Base-by-base conservation (phyloP, 2,329 filamentous ascomycete genomes). In the Colletotrichum sp. region DNA sequence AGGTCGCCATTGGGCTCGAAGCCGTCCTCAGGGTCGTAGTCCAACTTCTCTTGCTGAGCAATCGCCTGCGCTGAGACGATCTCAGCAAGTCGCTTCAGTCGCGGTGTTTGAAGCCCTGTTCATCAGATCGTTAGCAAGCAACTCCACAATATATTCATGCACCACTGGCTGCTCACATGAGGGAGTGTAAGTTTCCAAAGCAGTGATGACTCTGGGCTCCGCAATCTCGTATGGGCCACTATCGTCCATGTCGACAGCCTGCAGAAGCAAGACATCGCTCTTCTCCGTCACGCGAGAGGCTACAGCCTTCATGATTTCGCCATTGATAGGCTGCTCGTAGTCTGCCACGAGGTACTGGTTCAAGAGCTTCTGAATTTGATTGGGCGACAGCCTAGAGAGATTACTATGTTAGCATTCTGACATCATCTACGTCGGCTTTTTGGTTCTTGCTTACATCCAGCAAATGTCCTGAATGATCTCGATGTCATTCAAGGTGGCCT, bases 401-500 rank as follows among this genome's bases (percentile, higher is more conserved):
- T 5, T 19, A 15, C 44, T 49, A 77, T 34, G 68, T 44, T 16
- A 65, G 68, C n/a, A n/a, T 32, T 34, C 16, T 75, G 57, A 25
- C 13, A 19, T 30, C 9, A n/a, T n/a, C 25, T 13, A n/a, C 9
- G 11, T 52, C 44, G 44, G 44, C 44, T 52, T 52, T 52, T 12
- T 4, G 13, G 11, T 30, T 22, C 16, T 39, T 7, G 91, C 95
- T 92, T 88, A 98, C 96, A 99, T 99, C 96, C 96, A 99, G 91
- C 97, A 99, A 81, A 99, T 99, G 84, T 99, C 97, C 88, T 99
- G 97, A 82, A 99, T 99, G 82, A 99, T 99, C 87, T 99, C 97
- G 82, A 99, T 99, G 82, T 99, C 97, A 84, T 99, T 99, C 83
- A 99, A 88, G 1, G 97, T 99, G 11, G 97, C 97, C 89, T 99